Base-by-base conservation (phyloP, 495 filamentous ascomycete species). In the Xylaria curta region DNA sequence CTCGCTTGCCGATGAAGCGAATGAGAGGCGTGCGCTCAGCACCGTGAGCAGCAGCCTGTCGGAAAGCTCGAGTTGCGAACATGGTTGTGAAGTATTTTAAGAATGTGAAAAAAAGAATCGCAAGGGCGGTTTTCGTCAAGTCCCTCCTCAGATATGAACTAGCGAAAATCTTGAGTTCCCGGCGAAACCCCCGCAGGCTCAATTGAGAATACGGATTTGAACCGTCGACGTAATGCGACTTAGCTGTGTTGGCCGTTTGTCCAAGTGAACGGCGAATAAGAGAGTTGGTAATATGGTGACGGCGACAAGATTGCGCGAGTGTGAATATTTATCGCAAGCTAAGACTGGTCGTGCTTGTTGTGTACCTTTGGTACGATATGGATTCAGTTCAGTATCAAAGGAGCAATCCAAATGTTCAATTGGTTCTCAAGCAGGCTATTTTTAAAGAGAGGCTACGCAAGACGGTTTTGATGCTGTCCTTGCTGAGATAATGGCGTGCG, bases 1-100 rank as follows among this genome's bases (percentile, higher is more conserved):
- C 85, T 69, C 96, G 91, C 86, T 94, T 96, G 79, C 96, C 96
- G 58, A 98, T 74, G 85, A 99, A 99, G 73, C 91, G 90, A 78
- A 99, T 99, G 81, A 97, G 83, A 65, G 94, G 94, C 51, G 88
- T 91, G 72, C 93, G 91, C 80, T 88, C 86, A 71, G 83, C 85
- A 17, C 59, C 49, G 75, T 87, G 81, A 67, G 84, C 83, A 74
- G 89, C 87, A 75, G 89, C 89, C 79, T 89, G 89, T 76, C 90
- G 88, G 70, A 95, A 86, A 74, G 83, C 87, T 76, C 84, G 83
- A 70, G 93, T 92, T 70, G 88, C 84, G 77, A 86, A 89, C 91
- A 95, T 88, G 70, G 73, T 84, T 3, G 46, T 44, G 31, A 4
- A 46, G 56, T 70, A 70, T 53, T 31, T 24, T 17, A 1, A 24